A percentile compares a stretch with the other conserved stretches of the same genome.
Evolutionary conservation across 2,329 filamentous ascomycete species (phyloP).

Genomic region (Trichophyton simii): DNA sequence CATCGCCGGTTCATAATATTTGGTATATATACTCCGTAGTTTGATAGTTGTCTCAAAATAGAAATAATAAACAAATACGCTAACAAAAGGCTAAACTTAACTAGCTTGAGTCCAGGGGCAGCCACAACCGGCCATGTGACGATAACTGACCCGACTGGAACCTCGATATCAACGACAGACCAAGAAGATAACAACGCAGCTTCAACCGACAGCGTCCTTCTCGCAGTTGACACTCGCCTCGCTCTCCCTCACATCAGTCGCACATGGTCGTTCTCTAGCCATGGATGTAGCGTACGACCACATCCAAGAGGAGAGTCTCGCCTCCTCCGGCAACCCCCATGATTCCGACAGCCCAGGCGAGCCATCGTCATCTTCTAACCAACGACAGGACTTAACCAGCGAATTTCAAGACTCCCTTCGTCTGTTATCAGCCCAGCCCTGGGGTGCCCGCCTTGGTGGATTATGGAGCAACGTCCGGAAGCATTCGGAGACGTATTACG

Average conservation of each 20-base stretch:
- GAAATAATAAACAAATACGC: no score
- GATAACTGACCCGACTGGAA: not conserved
- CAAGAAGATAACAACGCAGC: not conserved
- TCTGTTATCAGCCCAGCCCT: conserved; percentile 79
- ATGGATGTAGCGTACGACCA: conserved; percentile 99
- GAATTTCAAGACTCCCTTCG: conserved; percentile 94
- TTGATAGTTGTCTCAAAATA: no score
- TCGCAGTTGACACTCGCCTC: not conserved
- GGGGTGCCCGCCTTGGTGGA: conserved; percentile 78
- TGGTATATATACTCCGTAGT: no score
- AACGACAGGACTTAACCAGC: conserved; percentile 51
- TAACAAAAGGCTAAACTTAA: no score
- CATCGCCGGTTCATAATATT: no score
- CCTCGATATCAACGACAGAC: not conserved
- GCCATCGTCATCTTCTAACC: conserved; percentile 25
- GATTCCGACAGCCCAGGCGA: conserved; percentile 35
- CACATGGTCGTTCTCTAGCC: not conserved
- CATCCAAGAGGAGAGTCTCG: conserved; percentile 69
- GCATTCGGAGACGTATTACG: conserved; percentile 81
- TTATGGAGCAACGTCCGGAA: conserved; percentile 88
- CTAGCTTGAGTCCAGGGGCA: not conserved
- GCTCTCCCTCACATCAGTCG: not conserved
- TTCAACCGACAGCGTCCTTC: not conserved
- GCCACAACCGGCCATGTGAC: not conserved
- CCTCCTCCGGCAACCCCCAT: conserved; percentile 32